Conservation (phyloP, 768 basidiomycete genomes). For the Lentinula aciculospora region DNA sequence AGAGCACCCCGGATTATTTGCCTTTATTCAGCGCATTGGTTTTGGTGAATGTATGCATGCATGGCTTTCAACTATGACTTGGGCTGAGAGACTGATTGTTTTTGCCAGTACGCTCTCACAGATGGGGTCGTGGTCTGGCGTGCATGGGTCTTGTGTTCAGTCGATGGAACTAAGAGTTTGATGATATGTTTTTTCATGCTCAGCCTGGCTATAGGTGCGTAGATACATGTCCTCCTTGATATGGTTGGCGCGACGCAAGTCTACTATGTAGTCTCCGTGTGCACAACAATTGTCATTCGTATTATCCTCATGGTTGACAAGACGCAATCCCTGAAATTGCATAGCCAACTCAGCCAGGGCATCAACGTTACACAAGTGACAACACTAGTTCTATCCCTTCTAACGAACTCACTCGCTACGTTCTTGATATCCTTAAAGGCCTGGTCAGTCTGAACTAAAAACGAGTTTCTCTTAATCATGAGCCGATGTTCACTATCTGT, state of each 20-base stretch:
- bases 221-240: no score
- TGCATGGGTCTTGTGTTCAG: constrained; percentile 3
- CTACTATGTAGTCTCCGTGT: not conserved
- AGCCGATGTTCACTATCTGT: no score
- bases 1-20: not conserved
- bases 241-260: no score
- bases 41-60: constrained; percentile 1
- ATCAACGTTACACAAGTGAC: constrained; percentile 11
- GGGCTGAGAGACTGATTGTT: not conserved
- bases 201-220: not conserved
- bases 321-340: not conserved
- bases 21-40: not conserved
- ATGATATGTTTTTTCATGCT: not conserved
- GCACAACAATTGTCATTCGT: not conserved
- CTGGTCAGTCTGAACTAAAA: constrained; percentile 1
- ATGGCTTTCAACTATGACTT: no score
- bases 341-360: not conserved
- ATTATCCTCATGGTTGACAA: not conserved
- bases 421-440: constrained; percentile 1
- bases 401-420: constrained; percentile 10
- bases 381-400: constrained; percentile 6
- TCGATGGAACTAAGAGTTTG: not conserved
- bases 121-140: constrained; percentile 7
- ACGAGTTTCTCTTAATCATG: no score
- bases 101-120: not conserved